Conservation (phyloP, 2,329 filamentous ascomycete genomes). For the Neurospora sp. region DNA sequence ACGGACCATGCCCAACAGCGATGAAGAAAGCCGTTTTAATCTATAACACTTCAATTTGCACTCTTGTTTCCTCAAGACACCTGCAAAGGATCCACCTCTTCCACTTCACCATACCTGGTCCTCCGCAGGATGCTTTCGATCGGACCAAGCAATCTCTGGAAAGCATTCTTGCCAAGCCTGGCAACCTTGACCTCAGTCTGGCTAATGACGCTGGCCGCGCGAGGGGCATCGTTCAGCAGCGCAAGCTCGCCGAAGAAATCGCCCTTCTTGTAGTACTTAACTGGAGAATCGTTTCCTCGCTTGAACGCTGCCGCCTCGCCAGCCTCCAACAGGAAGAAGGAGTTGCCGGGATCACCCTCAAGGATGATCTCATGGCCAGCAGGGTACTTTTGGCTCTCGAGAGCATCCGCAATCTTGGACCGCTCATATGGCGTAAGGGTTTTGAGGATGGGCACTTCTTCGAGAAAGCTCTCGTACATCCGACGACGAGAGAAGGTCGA, state of each 20-base stretch:
- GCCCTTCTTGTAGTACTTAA: conserved; percentile 79
- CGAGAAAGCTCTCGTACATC: conserved; percentile 95
- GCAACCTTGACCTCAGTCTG: conserved; percentile 87
- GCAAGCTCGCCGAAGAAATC: conserved; percentile 97
- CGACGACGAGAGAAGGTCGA: conserved; percentile 90
- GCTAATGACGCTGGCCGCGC: conserved; percentile 80
- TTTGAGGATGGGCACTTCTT: conserved; percentile 79
- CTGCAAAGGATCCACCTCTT: conserved; percentile 59
- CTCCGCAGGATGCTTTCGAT: conserved; percentile 92
- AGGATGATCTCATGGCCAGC: conserved; percentile 75
- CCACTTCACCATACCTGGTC: conserved; percentile 53
- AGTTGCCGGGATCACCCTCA: conserved; percentile 83
- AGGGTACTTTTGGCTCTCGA: conserved; percentile 82
- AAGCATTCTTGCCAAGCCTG: conserved; percentile 83
- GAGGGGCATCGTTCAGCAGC: conserved; percentile 83
- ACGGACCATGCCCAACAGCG: conserved; percentile 1
- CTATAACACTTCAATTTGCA: conserved; percentile 1
- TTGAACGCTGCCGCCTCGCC: conserved; percentile 85
- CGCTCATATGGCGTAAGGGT: conserved; percentile 85
- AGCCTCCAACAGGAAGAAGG: conserved; percentile 83
- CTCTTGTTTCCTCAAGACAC: conserved; percentile 14
- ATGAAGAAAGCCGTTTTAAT: background rate
- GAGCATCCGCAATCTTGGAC: conserved; percentile 91
- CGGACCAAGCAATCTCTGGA: conserved; percentile 84
- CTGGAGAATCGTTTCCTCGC: conserved; percentile 55